phyloP scores from a whole-genome alignment of 352 stramenopile genomes.

The Phytophthora vignae region DNA sequence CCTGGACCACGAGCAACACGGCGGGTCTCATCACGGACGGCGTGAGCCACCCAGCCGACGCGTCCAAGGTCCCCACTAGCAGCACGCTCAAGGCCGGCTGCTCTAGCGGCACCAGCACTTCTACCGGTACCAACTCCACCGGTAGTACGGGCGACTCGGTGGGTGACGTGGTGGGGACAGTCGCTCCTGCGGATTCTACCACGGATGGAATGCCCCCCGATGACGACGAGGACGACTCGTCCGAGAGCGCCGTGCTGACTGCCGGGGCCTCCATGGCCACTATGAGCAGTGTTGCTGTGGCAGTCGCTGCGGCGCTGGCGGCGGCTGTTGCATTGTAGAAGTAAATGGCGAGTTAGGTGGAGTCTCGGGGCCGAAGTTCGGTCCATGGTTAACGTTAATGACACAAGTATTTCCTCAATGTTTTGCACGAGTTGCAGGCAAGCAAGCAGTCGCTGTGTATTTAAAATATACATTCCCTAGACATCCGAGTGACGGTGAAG shows the following conservation, averaged over 20 bases:
- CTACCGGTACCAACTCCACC: constrained; percentile 37
- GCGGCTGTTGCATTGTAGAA: constrained; percentile 30
- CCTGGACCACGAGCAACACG: constrained; percentile 61
- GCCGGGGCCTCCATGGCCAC: constrained; percentile 10
- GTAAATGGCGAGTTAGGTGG: constrained; percentile 1
- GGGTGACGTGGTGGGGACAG: constrained; percentile 46
- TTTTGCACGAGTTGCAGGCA: background rate
- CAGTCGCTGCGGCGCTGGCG: constrained; percentile 15
- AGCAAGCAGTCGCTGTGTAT: constrained; percentile 24
- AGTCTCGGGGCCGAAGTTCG: background rate
- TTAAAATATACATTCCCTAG: constrained; percentile 32
- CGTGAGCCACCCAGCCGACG: constrained; percentile 69
- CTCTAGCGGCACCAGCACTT: constrained; percentile 20
- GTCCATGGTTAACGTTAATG: constrained; percentile 31
- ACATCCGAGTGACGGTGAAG: background rate
- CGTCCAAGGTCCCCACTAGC: constrained; percentile 62
- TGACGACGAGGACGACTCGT: constrained; percentile 68
- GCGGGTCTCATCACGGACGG: constrained; percentile 62
- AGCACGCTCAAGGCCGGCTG: constrained; percentile 59
- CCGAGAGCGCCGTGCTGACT: constrained; percentile 55
- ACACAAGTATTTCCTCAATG: constrained; percentile 18
- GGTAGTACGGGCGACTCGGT: constrained; percentile 33
- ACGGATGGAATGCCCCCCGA: constrained; percentile 42
- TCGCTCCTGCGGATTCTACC: constrained; percentile 27
- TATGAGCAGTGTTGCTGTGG: constrained; percentile 18